Base-by-base conservation (phyloP, 139 green algal species). In the Dunaliella primolecta region DNA sequence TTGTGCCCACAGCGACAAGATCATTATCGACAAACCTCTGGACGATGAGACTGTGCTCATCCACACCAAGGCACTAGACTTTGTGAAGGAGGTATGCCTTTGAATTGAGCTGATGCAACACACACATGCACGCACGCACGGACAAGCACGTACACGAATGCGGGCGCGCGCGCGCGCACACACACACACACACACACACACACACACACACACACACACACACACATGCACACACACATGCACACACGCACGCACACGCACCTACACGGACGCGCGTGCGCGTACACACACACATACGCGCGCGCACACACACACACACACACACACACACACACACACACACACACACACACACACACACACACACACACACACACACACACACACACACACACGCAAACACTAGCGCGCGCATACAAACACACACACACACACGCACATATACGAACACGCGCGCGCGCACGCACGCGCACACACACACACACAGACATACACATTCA, bases 11-110 rank as follows among this genome's bases (percentile, higher is more conserved):
- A 88, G 83, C 20, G 84, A 88, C 38, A 88, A 86, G 30, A 87
- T 90, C n/a, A 64, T 92, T 33, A 85, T 81, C n/a, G 78, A 90
- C 7, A 64, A 88, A 20, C 85, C 90, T n/a, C 82, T 92, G n/a
- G 89, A 92, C 72, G 89, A 91, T 24, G 85, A 32, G 1, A 87
- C 82, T 29, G 37, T 92, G 30, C 83, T 92, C 38, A 83, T 92
- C 20, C 84, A 89, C n/a, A 72, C 85, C 0, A 78, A 78, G 15
- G 64, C 81, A 25, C 7, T 85, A 1, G 71, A 81, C 72, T 72
- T 78, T 20, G 84, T 84, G n/a, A 84, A 84, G 1, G 82, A 88
- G 2, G 84, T 85, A 11, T n/a, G 80, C 88, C 31, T 56, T 86
- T 32, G 74, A 87, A 24, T 80, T 79, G 21, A 25, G 78, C 2